phyloP scores from a whole-genome alignment of 1,284 basidiomycete species.

The Ustilago nuda region DNA sequence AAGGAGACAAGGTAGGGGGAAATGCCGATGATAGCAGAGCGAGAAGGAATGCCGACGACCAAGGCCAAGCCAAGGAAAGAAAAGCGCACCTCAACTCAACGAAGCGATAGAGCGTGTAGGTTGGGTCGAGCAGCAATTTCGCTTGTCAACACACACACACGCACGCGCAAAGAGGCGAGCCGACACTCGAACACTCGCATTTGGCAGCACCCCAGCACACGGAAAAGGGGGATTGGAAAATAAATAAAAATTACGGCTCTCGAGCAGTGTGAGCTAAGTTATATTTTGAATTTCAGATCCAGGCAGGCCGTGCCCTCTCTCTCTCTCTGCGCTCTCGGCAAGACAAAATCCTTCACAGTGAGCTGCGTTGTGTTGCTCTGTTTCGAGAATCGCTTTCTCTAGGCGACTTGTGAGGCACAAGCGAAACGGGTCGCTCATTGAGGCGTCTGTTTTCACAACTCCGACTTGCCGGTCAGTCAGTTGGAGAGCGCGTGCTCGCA shows the following conservation, averaged over 20 bases:
- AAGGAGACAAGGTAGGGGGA: background rate
- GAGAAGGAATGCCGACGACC: conserved; percentile 5
- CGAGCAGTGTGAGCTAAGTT: background rate
- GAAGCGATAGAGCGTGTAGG: background rate
- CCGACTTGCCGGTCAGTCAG: background rate
- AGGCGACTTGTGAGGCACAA: background rate
- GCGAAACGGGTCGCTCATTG: background rate
- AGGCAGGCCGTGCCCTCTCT: background rate
- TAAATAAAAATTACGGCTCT: background rate
- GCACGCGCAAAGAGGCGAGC: background rate
- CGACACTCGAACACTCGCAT: background rate
- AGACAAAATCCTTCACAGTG: background rate
- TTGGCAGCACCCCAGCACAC: background rate
- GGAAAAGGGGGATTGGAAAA: background rate
- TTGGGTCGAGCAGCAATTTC: background rate
- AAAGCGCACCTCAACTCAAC: background rate
- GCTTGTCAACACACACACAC: background rate
- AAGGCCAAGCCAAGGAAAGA: background rate
- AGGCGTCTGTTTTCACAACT: background rate
- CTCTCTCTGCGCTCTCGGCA: too few relatives aligned
- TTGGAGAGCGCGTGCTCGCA: background rate
- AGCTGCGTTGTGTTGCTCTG: background rate
- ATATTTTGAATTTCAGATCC: conserved; percentile 1
- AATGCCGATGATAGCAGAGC: background rate
- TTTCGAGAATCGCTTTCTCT: background rate